Evolutionary conservation across 148 eudicot species (phyloP), one percentile per base, ranked within the genome.

Genomic region (Rhododendron mucronatum): DNA sequence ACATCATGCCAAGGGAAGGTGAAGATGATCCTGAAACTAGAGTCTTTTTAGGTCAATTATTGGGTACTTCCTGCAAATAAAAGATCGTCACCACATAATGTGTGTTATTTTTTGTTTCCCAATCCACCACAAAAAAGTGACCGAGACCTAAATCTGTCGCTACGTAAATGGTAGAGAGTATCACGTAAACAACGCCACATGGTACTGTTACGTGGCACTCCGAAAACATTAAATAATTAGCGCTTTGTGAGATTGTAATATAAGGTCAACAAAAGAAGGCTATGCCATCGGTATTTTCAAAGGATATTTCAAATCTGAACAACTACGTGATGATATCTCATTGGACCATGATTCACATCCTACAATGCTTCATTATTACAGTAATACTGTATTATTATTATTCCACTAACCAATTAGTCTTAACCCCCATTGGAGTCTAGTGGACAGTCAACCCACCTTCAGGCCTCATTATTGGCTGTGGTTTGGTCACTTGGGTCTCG

Each of bases 211-310:
- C 12, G 12, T 47, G 50, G 50, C 9, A 47, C 11, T 9, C 50
- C 50, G 2, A 0, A 1, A 47, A 47, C 2, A 0, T 12, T 47
- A 7, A 45, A 45, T 50, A 50, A 50, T 50, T 50, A 50, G 15
- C 2, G 53, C 2, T 35, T 5, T 7, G 11, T 35, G 48, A 41
- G 50, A 41, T 3, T 77, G 28, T 83, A 30, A 30, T 30, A 0
- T 30, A 11, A 90, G 87, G 90, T 85, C 89, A 87, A 80, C 86
- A 87, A 86, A 51, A 21, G 33, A 28, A 80, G 65, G 65, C 76
- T 82, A 53, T 83, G 41, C 76, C 77, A 45, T 83, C 69, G 41
- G 15, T 63, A 47, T 45, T 83, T 44, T 83, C 12, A 1, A 59
- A 59, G 33, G 88, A 59, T 81, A 74, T 37, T 10, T 55, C 14